Percentiles rank a stretch among this genome's conserved stretches.
Evolutionary conservation across 192 early-diverging fungal genomes (phyloP).

Genomic region (Podila verticillata): DNA sequence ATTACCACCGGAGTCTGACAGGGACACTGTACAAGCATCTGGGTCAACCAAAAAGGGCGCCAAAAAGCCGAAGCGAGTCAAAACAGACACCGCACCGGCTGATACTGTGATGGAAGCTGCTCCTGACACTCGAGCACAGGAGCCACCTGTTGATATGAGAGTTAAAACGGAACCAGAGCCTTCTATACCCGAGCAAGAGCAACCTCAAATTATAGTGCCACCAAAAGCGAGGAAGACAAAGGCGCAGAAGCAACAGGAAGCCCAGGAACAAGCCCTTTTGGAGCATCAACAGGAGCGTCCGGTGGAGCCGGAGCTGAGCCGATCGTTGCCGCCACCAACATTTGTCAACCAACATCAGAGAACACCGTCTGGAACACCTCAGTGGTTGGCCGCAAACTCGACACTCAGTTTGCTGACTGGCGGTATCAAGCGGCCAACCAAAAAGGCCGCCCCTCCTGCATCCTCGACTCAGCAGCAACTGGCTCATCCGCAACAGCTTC

Average conservation of each 20-base stretch:
- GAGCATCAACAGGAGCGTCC: neutral
- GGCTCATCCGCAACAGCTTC: neutral
- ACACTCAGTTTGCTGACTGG: constrained; percentile 13
- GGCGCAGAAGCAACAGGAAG: neutral
- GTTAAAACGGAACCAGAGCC: neutral
- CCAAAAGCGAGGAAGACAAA: constrained; percentile 4
- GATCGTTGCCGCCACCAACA: constrained; percentile 27
- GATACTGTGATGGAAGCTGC: constrained; percentile 2
- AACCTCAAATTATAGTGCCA: neutral
- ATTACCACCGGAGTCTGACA: neutral
- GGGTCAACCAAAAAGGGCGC: constrained; percentile 8
- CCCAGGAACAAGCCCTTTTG: neutral
- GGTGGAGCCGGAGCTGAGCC: neutral
- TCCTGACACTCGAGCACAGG: neutral
- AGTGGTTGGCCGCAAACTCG: constrained; percentile 43
- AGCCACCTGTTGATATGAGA: neutral
- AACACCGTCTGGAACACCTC: constrained; percentile 42
- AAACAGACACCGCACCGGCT: constrained; percentile 10
- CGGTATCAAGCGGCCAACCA: constrained; percentile 17
- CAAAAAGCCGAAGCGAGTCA: constrained; percentile 36
- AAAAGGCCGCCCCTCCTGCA: constrained; percentile 11
- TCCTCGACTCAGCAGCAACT: neutral
- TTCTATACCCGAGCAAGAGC: neutral
- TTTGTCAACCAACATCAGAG: constrained; percentile 47
- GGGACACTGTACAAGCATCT: neutral